Evolutionary conservation across 2,329 filamentous ascomycete genomes (phyloP).

Genomic region (Ophiostoma piceae): DNA sequence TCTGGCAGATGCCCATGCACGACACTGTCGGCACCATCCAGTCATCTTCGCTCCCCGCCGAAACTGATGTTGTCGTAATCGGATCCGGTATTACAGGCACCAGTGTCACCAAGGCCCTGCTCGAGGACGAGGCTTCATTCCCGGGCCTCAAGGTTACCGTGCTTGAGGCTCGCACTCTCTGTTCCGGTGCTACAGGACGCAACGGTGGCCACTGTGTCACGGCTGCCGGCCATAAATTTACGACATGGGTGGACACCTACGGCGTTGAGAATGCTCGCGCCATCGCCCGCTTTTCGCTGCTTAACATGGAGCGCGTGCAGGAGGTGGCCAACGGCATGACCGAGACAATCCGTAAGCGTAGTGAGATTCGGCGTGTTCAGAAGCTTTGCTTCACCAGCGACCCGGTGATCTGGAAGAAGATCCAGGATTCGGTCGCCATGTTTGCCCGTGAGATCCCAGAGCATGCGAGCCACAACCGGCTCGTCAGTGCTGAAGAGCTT

Average conservation of each 20-base stretch:
- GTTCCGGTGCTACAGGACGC: conserved; percentile 32
- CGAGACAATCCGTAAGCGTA: conserved; percentile 3
- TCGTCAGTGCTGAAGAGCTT: not conserved
- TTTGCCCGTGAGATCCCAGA: not conserved
- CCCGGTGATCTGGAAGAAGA: conserved; percentile 21
- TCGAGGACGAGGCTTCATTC: conserved; percentile 25
- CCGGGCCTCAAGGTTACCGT: conserved; percentile 23
- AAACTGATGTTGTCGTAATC: conserved; percentile 34
- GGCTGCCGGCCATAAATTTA: conserved; percentile 16
- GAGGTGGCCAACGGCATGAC: conserved; percentile 17
- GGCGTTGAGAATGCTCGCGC: conserved; percentile 24
- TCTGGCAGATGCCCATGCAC: conserved; percentile 30
- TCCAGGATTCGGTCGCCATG: conserved; percentile 5
- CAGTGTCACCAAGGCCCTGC: conserved; percentile 33
- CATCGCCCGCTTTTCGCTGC: conserved; percentile 24
- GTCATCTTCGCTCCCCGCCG: conserved; percentile 19
- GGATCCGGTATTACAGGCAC: conserved; percentile 36
- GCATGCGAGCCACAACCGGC: conserved; percentile 7
- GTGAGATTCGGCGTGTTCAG: conserved; percentile 7
- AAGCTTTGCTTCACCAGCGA: conserved; percentile 10
- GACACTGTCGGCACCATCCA: conserved; percentile 27
- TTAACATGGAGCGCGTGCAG: conserved; percentile 21
- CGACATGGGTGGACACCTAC: conserved; percentile 12
- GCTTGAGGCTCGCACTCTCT: conserved; percentile 31
- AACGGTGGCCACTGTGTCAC: conserved; percentile 31